Conservation (phyloP, 148 eudicot genomes). For the Vaccinium corymbosum region DNA sequence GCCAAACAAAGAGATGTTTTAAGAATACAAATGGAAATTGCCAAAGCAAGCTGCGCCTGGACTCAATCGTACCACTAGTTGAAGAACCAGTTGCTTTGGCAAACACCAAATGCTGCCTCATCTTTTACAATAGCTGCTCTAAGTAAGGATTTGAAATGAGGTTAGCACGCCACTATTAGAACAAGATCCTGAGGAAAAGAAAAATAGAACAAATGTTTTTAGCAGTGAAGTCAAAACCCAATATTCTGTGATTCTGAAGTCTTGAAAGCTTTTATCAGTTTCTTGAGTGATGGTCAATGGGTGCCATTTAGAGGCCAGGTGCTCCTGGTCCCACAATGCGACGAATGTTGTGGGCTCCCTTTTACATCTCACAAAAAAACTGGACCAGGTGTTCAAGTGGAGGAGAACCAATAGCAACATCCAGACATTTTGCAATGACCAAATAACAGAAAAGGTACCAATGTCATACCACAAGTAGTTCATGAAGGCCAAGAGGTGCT, state of each 20-base stretch:
- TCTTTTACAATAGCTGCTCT: not conserved
- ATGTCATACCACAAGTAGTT: slow-evolving; percentile 67
- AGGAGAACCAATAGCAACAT: not conserved
- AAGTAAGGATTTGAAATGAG: not conserved
- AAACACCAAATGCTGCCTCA: not conserved
- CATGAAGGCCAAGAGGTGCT: slow-evolving; percentile 94
- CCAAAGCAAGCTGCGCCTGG: too few relatives aligned
- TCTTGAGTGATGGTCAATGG: not conserved
- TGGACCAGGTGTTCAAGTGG: not conserved
- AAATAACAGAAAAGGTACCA: not conserved
- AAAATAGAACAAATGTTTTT: not conserved
- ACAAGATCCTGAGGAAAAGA: not conserved
- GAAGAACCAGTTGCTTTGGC: not conserved
- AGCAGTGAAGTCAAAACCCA: not conserved
- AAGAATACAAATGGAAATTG: not conserved
- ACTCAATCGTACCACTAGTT: not conserved
- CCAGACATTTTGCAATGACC: not conserved
- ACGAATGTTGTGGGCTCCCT: not conserved
- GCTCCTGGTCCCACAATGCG: not conserved
- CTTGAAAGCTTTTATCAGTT: not conserved
- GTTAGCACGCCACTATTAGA: not conserved
- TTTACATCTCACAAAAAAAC: not conserved
- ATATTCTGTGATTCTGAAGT: not conserved
- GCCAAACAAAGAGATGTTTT: not conserved
- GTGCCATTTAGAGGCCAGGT: not conserved